These are phyloP conservation scores for Botrytis galanthina DNA, from an alignment of 2,329 filamentous ascomycete species.

Conservation along the genomic window DNA sequence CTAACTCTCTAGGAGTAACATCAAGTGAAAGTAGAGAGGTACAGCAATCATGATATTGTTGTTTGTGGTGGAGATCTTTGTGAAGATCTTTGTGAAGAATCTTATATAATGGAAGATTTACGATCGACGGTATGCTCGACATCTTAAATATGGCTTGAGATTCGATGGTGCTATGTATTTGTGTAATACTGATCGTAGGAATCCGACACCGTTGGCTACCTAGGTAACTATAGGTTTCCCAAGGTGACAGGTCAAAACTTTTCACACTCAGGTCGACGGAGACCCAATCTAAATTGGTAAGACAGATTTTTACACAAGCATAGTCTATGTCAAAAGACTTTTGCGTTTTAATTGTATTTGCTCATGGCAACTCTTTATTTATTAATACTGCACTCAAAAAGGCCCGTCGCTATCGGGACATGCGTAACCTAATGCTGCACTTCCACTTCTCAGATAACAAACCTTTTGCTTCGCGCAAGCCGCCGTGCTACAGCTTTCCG, in stretches of 20 bases:
- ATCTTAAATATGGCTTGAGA: too few relatives aligned
- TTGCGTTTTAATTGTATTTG: background rate
- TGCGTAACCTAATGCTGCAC: slow-evolving; percentile 29
- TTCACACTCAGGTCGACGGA: background rate
- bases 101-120: too few relatives aligned
- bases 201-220: too few relatives aligned
- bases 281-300: background rate
- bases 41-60: background rate
- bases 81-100: too few relatives aligned
- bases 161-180: too few relatives aligned
- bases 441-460: slow-evolving; percentile 36
- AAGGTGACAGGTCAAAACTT: too few relatives aligned
- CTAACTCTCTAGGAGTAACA: background rate
- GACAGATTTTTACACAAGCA: background rate
- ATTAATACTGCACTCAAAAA: background rate
- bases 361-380: background rate
- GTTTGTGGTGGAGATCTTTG: background rate
- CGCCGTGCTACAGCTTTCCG: slow-evolving; percentile 27
- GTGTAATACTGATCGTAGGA: too few relatives aligned
- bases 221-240: too few relatives aligned
- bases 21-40: background rate
- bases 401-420: slow-evolving; percentile 13
- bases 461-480: slow-evolving; percentile 34
- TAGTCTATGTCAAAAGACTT: background rate
- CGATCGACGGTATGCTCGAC: too few relatives aligned